Evolutionary conservation across 2,329 filamentous ascomycete species (phyloP), one percentile per base, ranked within the genome.

Genomic region (Rutstroemia sp.): DNA sequence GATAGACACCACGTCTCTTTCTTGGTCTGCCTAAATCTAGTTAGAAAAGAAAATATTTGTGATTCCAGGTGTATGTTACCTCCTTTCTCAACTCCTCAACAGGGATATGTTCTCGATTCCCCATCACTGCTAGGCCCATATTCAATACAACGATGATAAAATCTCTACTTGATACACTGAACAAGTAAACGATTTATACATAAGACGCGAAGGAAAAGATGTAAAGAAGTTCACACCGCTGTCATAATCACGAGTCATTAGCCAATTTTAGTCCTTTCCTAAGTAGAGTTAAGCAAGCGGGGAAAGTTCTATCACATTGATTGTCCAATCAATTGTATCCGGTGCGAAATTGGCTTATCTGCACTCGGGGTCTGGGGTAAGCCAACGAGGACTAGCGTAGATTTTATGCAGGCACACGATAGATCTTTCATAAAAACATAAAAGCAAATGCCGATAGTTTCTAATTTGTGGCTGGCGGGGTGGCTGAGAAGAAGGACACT

Each of bases 361-460:
- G 4, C 12, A 39, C 25, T 54, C n/a, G 16, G 27, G 4, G 50
- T 54, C 52, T 19, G 52, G 52, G 52, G 52, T 49, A 49, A 54
- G 19, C 30, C 19, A 38, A n/a, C 21, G 52, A 41, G 34, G 34
- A 34, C 44, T 49, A 54, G 52, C 34, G 21, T n/a, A 5, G 2
- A 21, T 2, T n/a, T 34, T 8, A 25, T 14, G 23, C 14, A 41
- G 23, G 12, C 10, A 16, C 27, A 8, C 7, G 25, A 27, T 48
- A 48, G 42, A 30, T 3, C 42, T 53, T 53, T 27, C 51, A 53
- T 38, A 18, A n/a, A 47, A 47, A 27, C 16, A 37, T 18, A 27
- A 52, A 41, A 41, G 27, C 16, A 48, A 37, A 25, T 7, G n/a
- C 16, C 18, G 16, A n/a, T 42, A n/a, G 14, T n/a, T 42, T 14